phyloP scores from a whole-genome alignment of 208 protist species.

The Trichomonas gallinae region DNA sequence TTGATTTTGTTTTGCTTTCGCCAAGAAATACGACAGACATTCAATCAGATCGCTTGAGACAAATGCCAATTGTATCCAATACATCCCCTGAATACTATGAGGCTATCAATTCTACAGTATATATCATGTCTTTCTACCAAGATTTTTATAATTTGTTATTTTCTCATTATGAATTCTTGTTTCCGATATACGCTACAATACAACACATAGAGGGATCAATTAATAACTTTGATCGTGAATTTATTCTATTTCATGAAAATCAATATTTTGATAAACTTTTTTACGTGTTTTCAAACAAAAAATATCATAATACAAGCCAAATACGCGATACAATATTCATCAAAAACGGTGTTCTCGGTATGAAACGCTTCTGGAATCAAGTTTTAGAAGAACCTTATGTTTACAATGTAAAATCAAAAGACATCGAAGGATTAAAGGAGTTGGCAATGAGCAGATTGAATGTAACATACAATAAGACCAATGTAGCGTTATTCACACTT shows the following conservation, averaged over 20 bases:
- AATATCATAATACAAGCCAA: neutral
- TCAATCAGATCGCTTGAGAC: neutral
- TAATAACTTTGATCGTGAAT: neutral
- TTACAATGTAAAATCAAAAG: neutral
- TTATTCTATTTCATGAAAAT: neutral
- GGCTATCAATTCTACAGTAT: neutral
- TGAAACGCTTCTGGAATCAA: neutral
- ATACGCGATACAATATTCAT: neutral
- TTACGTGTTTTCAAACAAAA: neutral
- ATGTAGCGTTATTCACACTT: neutral
- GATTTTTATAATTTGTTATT: neutral
- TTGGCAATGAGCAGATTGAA: neutral
- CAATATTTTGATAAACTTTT: neutral
- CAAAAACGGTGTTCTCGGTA: neutral
- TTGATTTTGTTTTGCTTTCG: neutral
- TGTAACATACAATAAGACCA: neutral
- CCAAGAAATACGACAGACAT: neutral
- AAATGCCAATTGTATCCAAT: neutral
- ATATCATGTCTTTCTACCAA: neutral
- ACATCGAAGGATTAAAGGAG: neutral
- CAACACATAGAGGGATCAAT: neutral
- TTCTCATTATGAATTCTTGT: neutral
- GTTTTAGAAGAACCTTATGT: neutral
- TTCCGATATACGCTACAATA: neutral
- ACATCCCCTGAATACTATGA: neutral